Conservation (phyloP, 208 protist genomes). For the Acanthamoeba lenticulata region DNA sequence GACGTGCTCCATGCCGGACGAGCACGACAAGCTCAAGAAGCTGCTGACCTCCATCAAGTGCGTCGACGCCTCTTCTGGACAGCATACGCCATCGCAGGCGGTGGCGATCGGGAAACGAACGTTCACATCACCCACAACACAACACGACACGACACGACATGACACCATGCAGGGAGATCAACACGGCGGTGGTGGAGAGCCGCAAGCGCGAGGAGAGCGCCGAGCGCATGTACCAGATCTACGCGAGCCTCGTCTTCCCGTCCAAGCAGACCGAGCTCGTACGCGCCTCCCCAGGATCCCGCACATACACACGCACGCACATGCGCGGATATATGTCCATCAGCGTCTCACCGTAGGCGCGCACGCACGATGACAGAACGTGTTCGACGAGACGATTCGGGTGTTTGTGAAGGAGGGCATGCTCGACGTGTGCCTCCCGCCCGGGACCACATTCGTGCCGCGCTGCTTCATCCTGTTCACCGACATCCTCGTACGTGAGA, state of each 20-base stretch:
- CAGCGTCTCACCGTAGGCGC: not conserved
- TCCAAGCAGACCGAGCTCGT: constrained; percentile 11
- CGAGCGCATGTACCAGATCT: constrained; percentile 36
- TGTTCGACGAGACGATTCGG: constrained; percentile 28
- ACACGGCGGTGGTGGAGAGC: constrained; percentile 57
- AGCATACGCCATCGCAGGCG: not conserved
- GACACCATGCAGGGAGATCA: constrained; percentile 43
- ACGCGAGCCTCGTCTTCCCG: constrained; percentile 23
- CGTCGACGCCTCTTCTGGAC: not conserved
- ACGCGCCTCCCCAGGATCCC: not conserved
- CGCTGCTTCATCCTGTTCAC: constrained; percentile 34
- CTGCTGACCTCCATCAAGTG: constrained; percentile 26
- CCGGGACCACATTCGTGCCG: not conserved
- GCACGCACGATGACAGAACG: not conserved
- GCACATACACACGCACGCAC: not conserved
- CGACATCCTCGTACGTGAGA: constrained; percentile 21
- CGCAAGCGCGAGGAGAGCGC: constrained; percentile 34
- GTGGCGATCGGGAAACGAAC: not conserved
- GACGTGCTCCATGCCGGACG: not conserved
- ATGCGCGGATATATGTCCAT: not conserved
- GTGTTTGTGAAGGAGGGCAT: constrained; percentile 46
- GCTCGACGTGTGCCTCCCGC: constrained; percentile 50
- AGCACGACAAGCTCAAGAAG: not conserved
- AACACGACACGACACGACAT: not conserved
- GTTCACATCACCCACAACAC: not conserved